Percentiles rank a stretch among this genome's conserved stretches.
Conservation (phyloP, 495 filamentous ascomycete species). For the Jackrogersella multiformis region DNA sequence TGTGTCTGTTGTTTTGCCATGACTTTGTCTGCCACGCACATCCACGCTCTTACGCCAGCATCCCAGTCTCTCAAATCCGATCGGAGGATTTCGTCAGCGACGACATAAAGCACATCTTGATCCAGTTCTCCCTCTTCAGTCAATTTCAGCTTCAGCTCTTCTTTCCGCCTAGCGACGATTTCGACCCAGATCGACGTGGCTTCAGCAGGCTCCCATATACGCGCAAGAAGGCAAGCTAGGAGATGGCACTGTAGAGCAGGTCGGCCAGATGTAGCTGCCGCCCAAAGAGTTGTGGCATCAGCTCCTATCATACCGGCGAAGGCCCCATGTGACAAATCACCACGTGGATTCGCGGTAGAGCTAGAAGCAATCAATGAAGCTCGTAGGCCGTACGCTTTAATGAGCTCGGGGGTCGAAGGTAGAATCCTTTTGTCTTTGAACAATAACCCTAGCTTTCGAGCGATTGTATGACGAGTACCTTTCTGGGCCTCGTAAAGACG, state of each 20-base stretch:
- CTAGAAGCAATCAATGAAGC: constrained; percentile 48
- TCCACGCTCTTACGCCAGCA: constrained; percentile 50
- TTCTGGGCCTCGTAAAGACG: background rate
- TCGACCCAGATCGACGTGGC: constrained; percentile 52
- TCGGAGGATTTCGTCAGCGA: constrained; percentile 30
- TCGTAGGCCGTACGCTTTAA: constrained; percentile 51
- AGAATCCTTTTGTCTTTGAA: constrained; percentile 38
- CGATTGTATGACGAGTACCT: constrained; percentile 39
- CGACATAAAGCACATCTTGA: background rate
- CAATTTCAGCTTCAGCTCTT: constrained; percentile 12
- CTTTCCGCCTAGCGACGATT: constrained; percentile 38
- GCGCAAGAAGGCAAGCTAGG: constrained; percentile 51
- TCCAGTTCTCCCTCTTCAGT: constrained; percentile 13
- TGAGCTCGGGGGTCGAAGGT: constrained; percentile 47
- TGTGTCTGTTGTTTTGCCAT: constrained; percentile 45
- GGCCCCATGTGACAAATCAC: background rate
- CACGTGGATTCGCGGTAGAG: background rate
- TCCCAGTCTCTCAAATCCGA: constrained; percentile 49
- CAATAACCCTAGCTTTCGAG: constrained; percentile 44
- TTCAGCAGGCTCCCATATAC: constrained; percentile 39
- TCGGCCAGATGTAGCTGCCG: constrained; percentile 49
- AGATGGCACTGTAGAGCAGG: constrained; percentile 45
- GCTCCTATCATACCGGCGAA: constrained; percentile 21
- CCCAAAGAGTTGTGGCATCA: constrained; percentile 53
- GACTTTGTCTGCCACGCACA: constrained; percentile 43